Percentiles rank a stretch among this genome's conserved stretches.
These are phyloP conservation scores for Babesia caballi DNA, from an alignment of 169 alveolate genomes.

Conservation along the genomic window DNA sequence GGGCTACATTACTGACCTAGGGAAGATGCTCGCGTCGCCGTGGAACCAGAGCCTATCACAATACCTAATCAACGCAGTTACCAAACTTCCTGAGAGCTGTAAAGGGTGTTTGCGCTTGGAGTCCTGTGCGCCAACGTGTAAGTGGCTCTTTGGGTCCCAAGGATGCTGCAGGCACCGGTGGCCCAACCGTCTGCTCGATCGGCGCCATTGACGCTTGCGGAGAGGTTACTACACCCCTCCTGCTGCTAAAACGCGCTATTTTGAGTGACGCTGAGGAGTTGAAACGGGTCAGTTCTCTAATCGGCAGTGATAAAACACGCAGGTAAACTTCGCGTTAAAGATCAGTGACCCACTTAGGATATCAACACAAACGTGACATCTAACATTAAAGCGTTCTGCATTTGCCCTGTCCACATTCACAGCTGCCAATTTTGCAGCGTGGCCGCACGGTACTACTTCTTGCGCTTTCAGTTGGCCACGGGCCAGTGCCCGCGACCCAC, in stretches of 20 bases:
- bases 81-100: not conserved
- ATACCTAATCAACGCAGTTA: not conserved
- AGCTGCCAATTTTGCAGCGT: too few relatives aligned
- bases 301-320: not conserved
- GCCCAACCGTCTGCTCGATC: not conserved
- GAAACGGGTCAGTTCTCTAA: not conserved
- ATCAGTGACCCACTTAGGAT: not conserved
- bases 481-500: too few relatives aligned
- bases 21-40: conserved; percentile 9
- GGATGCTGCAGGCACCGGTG: conserved; percentile 1
- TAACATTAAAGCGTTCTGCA: too few relatives aligned
- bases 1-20: conserved; percentile 3
- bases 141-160: not conserved
- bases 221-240: not conserved
- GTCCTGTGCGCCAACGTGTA: not conserved
- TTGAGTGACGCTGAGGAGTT: not conserved
- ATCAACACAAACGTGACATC: too few relatives aligned
- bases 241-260: not conserved
- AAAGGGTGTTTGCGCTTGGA: conserved; percentile 5
- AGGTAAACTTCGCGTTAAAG: not conserved
- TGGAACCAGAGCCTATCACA: conserved; percentile 44
- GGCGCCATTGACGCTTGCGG: not conserved
- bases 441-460: too few relatives aligned
- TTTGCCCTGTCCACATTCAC: too few relatives aligned
- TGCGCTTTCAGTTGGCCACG: too few relatives aligned